Evolutionary conservation across 1,284 basidiomycete species (phyloP), one percentile per base, ranked within the genome.

Genomic region (Melampsora larici-populina): DNA sequence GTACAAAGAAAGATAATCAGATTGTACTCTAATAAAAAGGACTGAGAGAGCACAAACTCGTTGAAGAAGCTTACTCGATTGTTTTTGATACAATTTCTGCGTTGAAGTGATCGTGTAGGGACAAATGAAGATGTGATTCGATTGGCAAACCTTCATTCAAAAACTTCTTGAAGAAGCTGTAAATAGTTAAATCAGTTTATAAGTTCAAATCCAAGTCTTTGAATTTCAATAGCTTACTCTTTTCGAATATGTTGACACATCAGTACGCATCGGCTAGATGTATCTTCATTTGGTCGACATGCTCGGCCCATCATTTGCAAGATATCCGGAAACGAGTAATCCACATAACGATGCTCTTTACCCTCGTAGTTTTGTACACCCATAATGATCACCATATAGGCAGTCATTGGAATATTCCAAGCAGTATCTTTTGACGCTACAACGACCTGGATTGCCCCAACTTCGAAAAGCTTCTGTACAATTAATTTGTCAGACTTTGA

Each of bases 381-480:
- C 94, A 99, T 97, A 82, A 99, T 92, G 82, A 99, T 90, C 68
- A 98, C 95, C 91, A 99, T 94, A 85, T 97, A 97, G 78, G 92
- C 91, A 0, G 92, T 89, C 43, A 97, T 89, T 0, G 97, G 94
- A 26, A 98, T 87, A 82, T 89, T 94, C 97, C 97, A 99, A 0
- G 94, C 93, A 0, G 92, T 93, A 82, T 98, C 96, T 90, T 95
- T 95, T 18, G 92, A 94, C 0, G 94, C 96, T 64, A 99, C 90
- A 70, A 99, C 86, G 13, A 97, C 90, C 83, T 97, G 95, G 79
- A 99, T 94, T 6, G 95, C 97, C 26, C 95, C 95, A 1, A 92
- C 91, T 81, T 94, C 88, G 85, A 96, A 98, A 74, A 99, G 85
- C n/a, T 92, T 88, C 82, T 98, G 91, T 0, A 98, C 92, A 79